phyloP scores from a whole-genome alignment of 116 monocot species.

The Posidonia oceanica region DNA sequence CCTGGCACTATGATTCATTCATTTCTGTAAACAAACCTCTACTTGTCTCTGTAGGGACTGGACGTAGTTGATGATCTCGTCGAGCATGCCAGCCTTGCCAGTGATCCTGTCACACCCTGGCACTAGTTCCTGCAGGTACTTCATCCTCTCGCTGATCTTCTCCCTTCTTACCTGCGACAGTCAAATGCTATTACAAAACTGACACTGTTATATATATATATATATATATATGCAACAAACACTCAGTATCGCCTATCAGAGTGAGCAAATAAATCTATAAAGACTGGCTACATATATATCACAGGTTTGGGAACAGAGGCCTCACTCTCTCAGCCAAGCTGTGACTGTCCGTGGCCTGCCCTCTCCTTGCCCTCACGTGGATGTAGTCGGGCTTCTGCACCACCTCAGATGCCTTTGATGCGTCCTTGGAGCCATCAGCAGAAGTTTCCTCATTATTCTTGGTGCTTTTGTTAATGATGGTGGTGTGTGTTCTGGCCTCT shows the following conservation, averaged over 20 bases:
- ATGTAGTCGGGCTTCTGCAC: conserved; percentile 39
- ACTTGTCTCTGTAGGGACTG: conserved; percentile 38
- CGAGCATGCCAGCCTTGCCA: conserved; percentile 32
- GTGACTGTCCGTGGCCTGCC: conserved; percentile 74
- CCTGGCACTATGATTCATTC: not conserved
- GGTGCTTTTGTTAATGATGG: not conserved
- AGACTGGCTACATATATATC: too few relatives aligned
- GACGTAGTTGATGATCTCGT: conserved; percentile 42
- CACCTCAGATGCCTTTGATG: conserved; percentile 24
- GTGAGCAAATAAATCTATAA: too few relatives aligned
- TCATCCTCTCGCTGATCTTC: conserved; percentile 30
- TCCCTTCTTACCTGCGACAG: conserved; percentile 17
- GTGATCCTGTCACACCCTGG: conserved; percentile 19
- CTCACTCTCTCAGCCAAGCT: conserved; percentile 63
- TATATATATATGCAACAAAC: too few relatives aligned
- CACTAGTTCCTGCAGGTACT: conserved; percentile 21
- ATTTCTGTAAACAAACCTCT: conserved; percentile 12
- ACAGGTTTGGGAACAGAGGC: not conserved
- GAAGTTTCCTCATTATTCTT: not conserved
- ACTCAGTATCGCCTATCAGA: too few relatives aligned
- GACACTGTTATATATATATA: too few relatives aligned
- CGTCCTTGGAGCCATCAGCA: conserved; percentile 10
- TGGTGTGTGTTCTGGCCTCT: not conserved
- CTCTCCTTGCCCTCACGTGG: conserved; percentile 72
- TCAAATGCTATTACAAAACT: too few relatives aligned